Conservation (phyloP, 257 asterid genomes). For the Henckelia pumila region DNA sequence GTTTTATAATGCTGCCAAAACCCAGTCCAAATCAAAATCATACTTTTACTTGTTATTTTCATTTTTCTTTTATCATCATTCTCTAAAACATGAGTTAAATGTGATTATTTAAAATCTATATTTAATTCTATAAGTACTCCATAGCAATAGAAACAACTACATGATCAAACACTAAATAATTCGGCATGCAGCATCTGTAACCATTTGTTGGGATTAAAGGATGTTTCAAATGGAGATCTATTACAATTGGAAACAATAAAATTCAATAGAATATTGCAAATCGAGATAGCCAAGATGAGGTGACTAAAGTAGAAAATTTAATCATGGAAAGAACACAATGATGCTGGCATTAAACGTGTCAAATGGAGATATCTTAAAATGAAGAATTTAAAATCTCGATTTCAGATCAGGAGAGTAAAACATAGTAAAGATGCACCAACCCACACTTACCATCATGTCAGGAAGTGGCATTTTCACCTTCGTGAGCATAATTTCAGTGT, state of each 20-base stretch:
- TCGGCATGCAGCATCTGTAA: neutral
- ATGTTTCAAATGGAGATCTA: neutral
- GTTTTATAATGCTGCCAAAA: neutral
- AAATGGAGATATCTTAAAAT: too few species aligned
- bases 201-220: neutral
- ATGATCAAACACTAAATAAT: too few species aligned
- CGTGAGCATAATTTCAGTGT: constrained; percentile 98
- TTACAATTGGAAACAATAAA: neutral
- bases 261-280: neutral
- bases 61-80: neutral
- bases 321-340: too few species aligned
- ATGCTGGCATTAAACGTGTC: neutral
- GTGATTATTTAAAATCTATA: neutral
- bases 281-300: neutral
- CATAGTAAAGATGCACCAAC: constrained; percentile 20
- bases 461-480: constrained; percentile 99
- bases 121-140: too few species aligned
- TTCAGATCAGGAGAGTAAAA: constrained; percentile 8
- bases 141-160: too few species aligned
- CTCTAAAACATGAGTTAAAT: neutral
- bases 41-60: neutral
- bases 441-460: constrained; percentile 86
- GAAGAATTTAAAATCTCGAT: constrained; percentile 2
- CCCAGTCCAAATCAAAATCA: neutral
- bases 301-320: neutral